Evolutionary conservation across 1,284 basidiomycete genomes (phyloP).

Genomic region (Ustilago lituana): DNA sequence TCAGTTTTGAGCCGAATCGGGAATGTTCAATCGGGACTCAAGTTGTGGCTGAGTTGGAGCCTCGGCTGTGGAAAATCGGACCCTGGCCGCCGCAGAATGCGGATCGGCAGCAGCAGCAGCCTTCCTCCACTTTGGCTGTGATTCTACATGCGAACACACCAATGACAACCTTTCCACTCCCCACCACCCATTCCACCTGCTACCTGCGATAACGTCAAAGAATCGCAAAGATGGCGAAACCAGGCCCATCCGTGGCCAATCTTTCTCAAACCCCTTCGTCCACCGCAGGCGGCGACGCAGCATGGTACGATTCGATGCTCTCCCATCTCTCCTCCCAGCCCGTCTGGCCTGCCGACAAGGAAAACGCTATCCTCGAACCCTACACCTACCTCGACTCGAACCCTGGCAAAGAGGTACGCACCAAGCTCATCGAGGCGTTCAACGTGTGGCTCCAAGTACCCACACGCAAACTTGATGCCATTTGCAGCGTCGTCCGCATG

Average conservation of each 20-base stretch:
- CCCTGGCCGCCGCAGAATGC: no score
- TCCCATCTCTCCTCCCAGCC: slow-evolving; percentile 55
- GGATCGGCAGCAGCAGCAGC: no score
- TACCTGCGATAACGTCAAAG: no score
- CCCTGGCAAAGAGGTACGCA: slow-evolving; percentile 92
- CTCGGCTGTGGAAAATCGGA: no score
- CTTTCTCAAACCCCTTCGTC: slow-evolving; percentile 44
- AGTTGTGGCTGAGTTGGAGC: no score
- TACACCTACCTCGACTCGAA: slow-evolving; percentile 85
- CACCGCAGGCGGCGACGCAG: slow-evolving; percentile 31
- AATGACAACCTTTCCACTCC: no score
- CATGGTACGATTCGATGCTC: slow-evolving; percentile 65
- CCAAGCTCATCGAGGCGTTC: slow-evolving; percentile 90
- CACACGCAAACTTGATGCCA: slow-evolving; percentile 75
- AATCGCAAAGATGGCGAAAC: slow-evolving; percentile 9
- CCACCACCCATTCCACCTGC: no score
- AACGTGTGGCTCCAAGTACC: slow-evolving; percentile 90
- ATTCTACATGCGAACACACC: no score
- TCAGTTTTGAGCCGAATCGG: neutral
- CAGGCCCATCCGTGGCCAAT: slow-evolving; percentile 39
- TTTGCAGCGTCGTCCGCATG: slow-evolving; percentile 86
- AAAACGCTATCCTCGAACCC: slow-evolving; percentile 75
- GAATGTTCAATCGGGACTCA: no score
- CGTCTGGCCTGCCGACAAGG: slow-evolving; percentile 68
- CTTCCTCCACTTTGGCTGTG: neutral